A percentile compares a stretch with the other conserved stretches of the same genome.
These are phyloP conservation scores for Pseudonitzschia pungens DNA, from an alignment of 108 stramenopile genomes.

Conservation along the genomic window DNA sequence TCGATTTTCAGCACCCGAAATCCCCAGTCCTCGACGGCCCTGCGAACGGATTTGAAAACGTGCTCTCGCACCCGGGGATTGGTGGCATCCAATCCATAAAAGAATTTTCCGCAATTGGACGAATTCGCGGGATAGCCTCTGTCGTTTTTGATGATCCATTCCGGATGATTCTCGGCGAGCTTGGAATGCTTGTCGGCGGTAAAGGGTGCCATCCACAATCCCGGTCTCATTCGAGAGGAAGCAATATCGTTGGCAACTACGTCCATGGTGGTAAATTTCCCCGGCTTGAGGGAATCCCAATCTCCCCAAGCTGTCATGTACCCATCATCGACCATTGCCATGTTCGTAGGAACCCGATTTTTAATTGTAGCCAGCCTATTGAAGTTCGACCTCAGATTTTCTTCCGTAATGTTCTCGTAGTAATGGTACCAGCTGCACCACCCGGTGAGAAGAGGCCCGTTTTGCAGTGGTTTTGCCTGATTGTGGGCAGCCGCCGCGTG, in stretches of 20 bases:
- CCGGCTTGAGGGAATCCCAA: constrained; percentile 84
- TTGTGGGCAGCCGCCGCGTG: constrained; percentile 77
- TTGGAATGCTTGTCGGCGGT: constrained; percentile 84
- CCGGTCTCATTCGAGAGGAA: constrained; percentile 73
- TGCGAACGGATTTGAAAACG: constrained; percentile 61
- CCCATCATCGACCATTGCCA: constrained; percentile 90
- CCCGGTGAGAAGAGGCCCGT: constrained; percentile 72
- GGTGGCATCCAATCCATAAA: constrained; percentile 91
- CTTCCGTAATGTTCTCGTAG: constrained; percentile 85
- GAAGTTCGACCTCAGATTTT: constrained; percentile 73
- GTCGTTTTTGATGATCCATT: constrained; percentile 91
- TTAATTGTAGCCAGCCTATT: constrained; percentile 54
- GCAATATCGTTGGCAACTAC: constrained; percentile 69
- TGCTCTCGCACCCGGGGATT: constrained; percentile 80
- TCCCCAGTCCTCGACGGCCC: constrained; percentile 88
- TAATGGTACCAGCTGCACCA: constrained; percentile 97
- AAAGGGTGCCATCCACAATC: constrained; percentile 92
- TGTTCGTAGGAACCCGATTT: constrained; percentile 68
- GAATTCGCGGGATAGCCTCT: constrained; percentile 78
- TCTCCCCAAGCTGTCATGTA: constrained; percentile 97
- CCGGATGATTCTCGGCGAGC: constrained; percentile 79
- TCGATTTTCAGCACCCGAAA: constrained; percentile 89
- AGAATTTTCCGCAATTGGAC: constrained; percentile 91
- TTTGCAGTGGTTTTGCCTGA: constrained; percentile 68
- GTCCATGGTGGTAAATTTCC: constrained; percentile 71